Evolutionary conservation across 116 monocot genomes (phyloP).

Genomic region (Posidonia oceanica): DNA sequence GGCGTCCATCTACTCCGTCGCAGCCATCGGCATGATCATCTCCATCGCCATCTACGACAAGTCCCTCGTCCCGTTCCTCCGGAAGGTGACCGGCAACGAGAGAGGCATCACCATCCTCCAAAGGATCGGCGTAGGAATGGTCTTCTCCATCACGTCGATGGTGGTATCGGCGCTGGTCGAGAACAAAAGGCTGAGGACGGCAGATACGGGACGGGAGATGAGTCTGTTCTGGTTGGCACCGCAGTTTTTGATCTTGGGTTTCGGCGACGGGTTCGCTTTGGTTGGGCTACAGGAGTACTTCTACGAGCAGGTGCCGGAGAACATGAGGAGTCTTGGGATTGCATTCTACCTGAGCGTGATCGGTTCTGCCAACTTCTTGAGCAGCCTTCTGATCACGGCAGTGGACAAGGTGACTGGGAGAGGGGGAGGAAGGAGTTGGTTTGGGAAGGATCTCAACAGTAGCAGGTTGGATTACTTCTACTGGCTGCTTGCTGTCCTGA

Average conservation of each 20-base stretch:
- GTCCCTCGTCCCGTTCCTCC: conserved; percentile 41
- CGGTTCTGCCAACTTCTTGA: conserved; percentile 44
- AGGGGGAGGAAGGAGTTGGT: conserved; percentile 30
- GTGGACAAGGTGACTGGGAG: conserved; percentile 23
- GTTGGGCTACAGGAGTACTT: conserved; percentile 81
- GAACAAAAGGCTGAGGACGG: conserved; percentile 21
- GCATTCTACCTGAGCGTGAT: conserved; percentile 63
- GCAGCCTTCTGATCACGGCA: conserved; percentile 37
- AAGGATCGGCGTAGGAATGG: conserved; percentile 68
- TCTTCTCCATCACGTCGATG: conserved; percentile 32
- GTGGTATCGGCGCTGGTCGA: conserved; percentile 35
- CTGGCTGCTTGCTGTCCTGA: conserved; percentile 35
- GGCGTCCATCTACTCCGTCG: conserved; percentile 45
- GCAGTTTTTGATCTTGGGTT: conserved; percentile 63
- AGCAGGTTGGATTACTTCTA: conserved; percentile 70
- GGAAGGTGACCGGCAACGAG: conserved; percentile 37
- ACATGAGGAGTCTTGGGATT: conserved; percentile 71
- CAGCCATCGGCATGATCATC: conserved; percentile 55
- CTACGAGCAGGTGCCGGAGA: conserved; percentile 78
- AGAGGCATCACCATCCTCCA: conserved; percentile 51
- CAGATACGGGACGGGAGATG: conserved; percentile 6
- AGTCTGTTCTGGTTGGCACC: conserved; percentile 68
- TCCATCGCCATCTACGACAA: conserved; percentile 52
- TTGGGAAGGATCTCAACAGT: conserved; percentile 54
- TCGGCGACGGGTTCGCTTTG: conserved; percentile 56